These are phyloP conservation scores for Leucosporidium scottii DNA, from an alignment of 768 basidiomycete genomes.

Conservation along the genomic window DNA sequence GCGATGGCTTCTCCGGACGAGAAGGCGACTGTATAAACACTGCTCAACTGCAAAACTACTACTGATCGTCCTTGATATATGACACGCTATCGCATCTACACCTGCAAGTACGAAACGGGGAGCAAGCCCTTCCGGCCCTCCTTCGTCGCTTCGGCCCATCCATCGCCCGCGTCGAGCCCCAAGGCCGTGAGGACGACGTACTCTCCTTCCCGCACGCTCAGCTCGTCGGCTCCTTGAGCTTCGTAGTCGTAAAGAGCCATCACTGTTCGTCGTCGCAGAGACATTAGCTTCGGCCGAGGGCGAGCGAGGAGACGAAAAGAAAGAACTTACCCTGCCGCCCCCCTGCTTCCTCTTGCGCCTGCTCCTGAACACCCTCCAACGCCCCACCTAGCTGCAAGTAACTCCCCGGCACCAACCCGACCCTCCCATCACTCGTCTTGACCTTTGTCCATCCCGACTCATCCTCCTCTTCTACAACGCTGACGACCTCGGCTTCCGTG, in stretches of 20 bases:
- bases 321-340: slow-evolving; percentile 3
- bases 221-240: slow-evolving; percentile 11
- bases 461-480: slow-evolving; percentile 15
- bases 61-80: too few species aligned
- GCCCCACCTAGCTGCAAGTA: slow-evolving; percentile 9
- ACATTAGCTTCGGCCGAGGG: neutral
- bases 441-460: slow-evolving; percentile 25
- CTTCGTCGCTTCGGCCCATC: slow-evolving; percentile 24
- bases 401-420: slow-evolving; percentile 23
- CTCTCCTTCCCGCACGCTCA: slow-evolving; percentile 19
- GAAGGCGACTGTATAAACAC: too few species aligned
- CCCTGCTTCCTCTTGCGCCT: neutral
- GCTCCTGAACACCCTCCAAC: neutral
- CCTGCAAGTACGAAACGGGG: neutral
- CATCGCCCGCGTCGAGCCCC: slow-evolving; percentile 18
- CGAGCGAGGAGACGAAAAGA: too few species aligned
- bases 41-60: too few species aligned
- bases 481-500: slow-evolving; percentile 3
- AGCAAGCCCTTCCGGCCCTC: neutral
- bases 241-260: slow-evolving; percentile 24
- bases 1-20: too few species aligned
- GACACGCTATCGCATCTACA: too few species aligned
- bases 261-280: neutral
- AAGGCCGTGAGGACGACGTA: slow-evolving; percentile 4
- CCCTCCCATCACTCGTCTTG: slow-evolving; percentile 3